Base-by-base conservation (phyloP, 495 filamentous ascomycete species). In the Neurospora sp. region DNA sequence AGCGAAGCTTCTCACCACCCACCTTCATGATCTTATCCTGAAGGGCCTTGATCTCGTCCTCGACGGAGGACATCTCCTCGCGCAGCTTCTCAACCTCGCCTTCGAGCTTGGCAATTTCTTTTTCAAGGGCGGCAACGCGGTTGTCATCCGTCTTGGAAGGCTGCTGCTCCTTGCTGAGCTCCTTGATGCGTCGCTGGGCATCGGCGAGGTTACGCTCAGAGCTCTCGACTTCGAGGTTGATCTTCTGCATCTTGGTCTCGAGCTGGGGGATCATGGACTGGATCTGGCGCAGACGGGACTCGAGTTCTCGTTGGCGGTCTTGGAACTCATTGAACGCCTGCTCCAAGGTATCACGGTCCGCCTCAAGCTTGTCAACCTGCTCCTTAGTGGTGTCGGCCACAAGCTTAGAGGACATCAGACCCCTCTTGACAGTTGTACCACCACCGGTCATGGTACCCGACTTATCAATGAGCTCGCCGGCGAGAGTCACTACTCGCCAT, bases 371-470 rank as follows among this genome's bases (percentile, higher is more conserved):
- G 66, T 87, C 79, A 5, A 99, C 93, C 76, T 96, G 92, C 71
- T 98, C 96, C 80, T 93, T 93, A 46, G 90, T 90, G 23, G 89
- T 92, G 60, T 97, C 93, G 8, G 93, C 88, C 12, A 92, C 92
- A 54, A 97, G 91, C 82, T 97, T 98, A 14, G 93, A 95, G 3
- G 95, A 98, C 96, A 99, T 99, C 69, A 91, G 89, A 3, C 96
- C 96, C 74, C 90, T 92, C 73, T 95, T 93, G 44, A 94, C 91
- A 42, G 91, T 93, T 42, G 87, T 94, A 54, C 96, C 96, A 86
- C 96, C 96, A 84, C 96, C 96, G 75, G 92, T 96, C 96, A 99
- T 98, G 10, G 96, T 98, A 84, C 96, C 96, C 3, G 94, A 97
- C 76, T 93, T 95, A 82, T 99, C 96, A 73, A 99, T 98, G 69